Base-by-base conservation (phyloP, 2,329 filamentous ascomycete species). In the Neofusicoccum ribis region DNA sequence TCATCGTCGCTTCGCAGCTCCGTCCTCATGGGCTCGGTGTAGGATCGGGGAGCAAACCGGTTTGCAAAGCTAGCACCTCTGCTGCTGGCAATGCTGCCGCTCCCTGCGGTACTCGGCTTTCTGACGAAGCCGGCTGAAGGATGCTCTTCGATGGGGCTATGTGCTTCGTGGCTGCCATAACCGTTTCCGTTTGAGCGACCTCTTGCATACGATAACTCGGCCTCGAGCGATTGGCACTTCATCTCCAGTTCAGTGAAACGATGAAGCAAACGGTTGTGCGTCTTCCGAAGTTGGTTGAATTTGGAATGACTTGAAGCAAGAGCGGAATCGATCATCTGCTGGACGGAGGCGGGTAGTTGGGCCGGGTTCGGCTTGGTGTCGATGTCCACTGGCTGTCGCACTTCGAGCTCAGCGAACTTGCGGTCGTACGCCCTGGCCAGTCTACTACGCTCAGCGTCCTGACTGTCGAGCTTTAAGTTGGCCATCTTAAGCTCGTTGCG, bases 401-500 rank as follows among this genome's bases (percentile, higher is more conserved):
- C 67, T 27, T 60, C 63, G 2, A 85, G 72, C 64, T 83, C 79
- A 34, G 78, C 74, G 31, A 85, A 78, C 64, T 82, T 80, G 23
- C 78, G 76, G 52, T 84, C 80, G 68, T 83, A 85, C 11, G 78
- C 79, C 64, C 77, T 79, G 63, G 80, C 78, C 14, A 77, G 74
- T n/a, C 78, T 77, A 56, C 84, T 79, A 4, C 81, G 76, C 65
- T 87, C 84, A 20, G 78, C 73, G 47, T 87, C 83, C 14, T 81
- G 78, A 65, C 82, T 80, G 59, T 78, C 76, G 8, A 93, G 77
- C 68, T 87, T 84, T 79, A 88, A 79, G 52, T 83, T 82, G 23
- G 90, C 79, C 63, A 84, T 80, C 68, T 89, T 84, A 6, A 88
- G 82, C 59, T 86, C 84, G 64, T 82, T 85, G 43, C 87, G 82